Percentiles rank a stretch among this genome's conserved stretches.
Evolutionary conservation across 805 yeast species (phyloP).

Genomic region (Candida suzukii): DNA sequence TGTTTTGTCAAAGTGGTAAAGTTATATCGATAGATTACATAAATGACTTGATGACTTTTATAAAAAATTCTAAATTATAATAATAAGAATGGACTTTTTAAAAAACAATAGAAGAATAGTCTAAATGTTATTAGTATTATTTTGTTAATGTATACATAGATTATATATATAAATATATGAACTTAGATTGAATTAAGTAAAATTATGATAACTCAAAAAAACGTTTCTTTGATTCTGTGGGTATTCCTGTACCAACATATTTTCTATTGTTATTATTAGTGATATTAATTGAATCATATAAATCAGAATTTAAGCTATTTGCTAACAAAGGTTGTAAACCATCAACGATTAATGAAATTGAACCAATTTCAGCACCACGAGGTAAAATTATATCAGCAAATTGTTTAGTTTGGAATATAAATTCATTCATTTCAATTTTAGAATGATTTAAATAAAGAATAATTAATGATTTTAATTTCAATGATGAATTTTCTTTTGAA

Average conservation of each 20-base stretch:
- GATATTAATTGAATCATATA: neutral
- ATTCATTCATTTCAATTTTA: constrained; percentile 60
- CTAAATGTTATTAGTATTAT: too few species aligned
- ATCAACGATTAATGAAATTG: constrained; percentile 54
- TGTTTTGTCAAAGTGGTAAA: too few species aligned
- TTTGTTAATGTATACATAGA: neutral
- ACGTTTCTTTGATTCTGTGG: neutral
- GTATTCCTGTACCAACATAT: neutral
- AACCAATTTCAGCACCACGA: constrained; percentile 55
- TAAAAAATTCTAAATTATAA: too few species aligned
- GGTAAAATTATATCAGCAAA: constrained; percentile 72
- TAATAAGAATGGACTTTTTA: too few species aligned
- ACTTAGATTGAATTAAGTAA: too few species aligned
- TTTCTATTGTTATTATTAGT: neutral
- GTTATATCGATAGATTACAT: too few species aligned
- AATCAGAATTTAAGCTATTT: neutral
- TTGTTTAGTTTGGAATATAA: constrained; percentile 61
- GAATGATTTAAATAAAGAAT: constrained; percentile 46
- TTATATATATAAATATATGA: neutral
- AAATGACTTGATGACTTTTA: too few species aligned
- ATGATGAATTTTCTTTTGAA: constrained; percentile 4
- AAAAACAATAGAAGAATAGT: too few species aligned
- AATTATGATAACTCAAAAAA: neutral
- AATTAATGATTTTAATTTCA: constrained; percentile 28
- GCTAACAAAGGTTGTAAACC: constrained; percentile 42